These are phyloP conservation scores for Ceriops tagal DNA, from an alignment of 345 rosid genomes.

Conservation along the genomic window DNA sequence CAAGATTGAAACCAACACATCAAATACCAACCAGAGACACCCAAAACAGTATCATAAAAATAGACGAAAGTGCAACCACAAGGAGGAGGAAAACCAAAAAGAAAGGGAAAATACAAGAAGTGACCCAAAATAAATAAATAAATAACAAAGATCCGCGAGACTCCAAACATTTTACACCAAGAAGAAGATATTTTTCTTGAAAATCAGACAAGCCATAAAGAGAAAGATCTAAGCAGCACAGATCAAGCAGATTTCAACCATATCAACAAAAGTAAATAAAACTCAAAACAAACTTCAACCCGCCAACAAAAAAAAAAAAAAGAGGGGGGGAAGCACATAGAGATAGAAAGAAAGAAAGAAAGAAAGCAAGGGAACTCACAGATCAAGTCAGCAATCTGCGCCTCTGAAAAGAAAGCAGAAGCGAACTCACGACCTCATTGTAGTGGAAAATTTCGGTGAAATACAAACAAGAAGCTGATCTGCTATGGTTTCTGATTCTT, in stretches of 20 bases:
- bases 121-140: neutral
- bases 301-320: neutral
- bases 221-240: neutral
- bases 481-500: neutral
- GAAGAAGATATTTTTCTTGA: no score
- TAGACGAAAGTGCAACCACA: no score
- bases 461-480: neutral
- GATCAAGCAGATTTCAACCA: slow-evolving; percentile 3
- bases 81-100: neutral
- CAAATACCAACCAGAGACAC: neutral
- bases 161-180: no score
- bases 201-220: neutral
- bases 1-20: neutral
- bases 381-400: slow-evolving; percentile 7
- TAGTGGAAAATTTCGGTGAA: neutral
- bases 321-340: neutral
- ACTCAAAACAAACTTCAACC: neutral
- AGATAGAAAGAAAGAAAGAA: neutral
- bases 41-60: neutral
- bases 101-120: neutral
- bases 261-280: neutral
- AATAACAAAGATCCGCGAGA: no score
- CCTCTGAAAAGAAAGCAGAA: neutral
- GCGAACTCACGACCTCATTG: slow-evolving; percentile 20
- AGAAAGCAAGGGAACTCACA: slow-evolving; percentile 13